A percentile compares a stretch with the other conserved stretches of the same genome.
These are phyloP conservation scores for Peniophora sp. DNA, from an alignment of 1,284 basidiomycete genomes.

Conservation along the genomic window DNA sequence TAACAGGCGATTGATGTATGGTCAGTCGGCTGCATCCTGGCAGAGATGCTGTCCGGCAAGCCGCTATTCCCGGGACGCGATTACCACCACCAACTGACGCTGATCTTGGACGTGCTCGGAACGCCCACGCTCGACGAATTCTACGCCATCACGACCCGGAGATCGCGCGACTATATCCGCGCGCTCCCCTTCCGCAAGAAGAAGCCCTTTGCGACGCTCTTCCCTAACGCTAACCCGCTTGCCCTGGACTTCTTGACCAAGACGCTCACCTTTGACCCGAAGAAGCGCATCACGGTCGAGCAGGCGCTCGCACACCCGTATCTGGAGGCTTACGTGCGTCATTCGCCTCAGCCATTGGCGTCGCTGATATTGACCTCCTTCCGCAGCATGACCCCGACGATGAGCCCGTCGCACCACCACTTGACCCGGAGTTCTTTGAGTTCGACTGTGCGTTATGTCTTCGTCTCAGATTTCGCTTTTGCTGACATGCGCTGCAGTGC, in stretches of 20 bases:
- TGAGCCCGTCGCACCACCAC: conserved; percentile 87
- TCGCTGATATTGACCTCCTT: conserved; percentile 7
- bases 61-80: conserved; percentile 95
- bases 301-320: conserved; percentile 89
- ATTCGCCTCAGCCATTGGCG: neutral
- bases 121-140: conserved; percentile 90
- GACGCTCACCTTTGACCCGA: conserved; percentile 88
- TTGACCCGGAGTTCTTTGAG: conserved; percentile 89
- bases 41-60: conserved; percentile 92
- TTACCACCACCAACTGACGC: conserved; percentile 90
- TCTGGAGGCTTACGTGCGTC: conserved; percentile 77
- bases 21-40: conserved; percentile 96
- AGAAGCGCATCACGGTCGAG: conserved; percentile 88
- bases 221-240: conserved; percentile 79
- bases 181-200: conserved; percentile 84
- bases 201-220: conserved; percentile 69
- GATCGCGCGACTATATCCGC: conserved; percentile 87
- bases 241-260: conserved; percentile 91
- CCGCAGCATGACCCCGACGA: conserved; percentile 83
- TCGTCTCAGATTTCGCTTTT: neutral
- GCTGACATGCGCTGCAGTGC: conserved; percentile 37
- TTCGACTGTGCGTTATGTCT: conserved; percentile 56
- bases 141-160: conserved; percentile 79
- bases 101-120: conserved; percentile 89
- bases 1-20: conserved; percentile 82